Conservation (phyloP, 1,139 yeast genomes). For the Geotrichum aggregatum region DNA sequence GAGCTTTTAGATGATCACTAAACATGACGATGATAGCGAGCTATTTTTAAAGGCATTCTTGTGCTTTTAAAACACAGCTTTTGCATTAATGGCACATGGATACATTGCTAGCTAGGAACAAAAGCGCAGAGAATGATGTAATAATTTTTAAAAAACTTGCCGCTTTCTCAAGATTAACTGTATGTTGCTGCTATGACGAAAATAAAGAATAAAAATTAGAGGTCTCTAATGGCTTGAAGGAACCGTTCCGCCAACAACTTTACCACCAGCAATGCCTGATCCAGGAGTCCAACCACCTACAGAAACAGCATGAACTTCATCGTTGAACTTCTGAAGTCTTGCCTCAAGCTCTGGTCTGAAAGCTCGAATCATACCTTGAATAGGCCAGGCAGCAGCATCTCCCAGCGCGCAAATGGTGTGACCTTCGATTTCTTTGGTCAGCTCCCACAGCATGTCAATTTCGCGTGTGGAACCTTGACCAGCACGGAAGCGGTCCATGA, state of each 20-base stretch:
- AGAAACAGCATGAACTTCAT: constrained; percentile 45
- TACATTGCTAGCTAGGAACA: background rate
- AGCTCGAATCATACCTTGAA: constrained; percentile 78
- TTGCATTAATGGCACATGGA: no score
- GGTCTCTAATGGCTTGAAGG: constrained; percentile 28
- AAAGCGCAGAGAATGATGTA: background rate
- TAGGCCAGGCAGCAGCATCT: constrained; percentile 92
- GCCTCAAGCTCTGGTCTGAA: constrained; percentile 79
- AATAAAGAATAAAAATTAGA: background rate
- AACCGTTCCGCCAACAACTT: constrained; percentile 57
- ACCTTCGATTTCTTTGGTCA: constrained; percentile 81
- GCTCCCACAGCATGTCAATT: constrained; percentile 76
- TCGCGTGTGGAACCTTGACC: constrained; percentile 80
- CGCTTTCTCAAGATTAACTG: background rate
- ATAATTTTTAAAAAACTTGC: background rate
- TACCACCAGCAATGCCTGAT: constrained; percentile 61
- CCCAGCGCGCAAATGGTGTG: constrained; percentile 90
- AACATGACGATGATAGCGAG: no score
- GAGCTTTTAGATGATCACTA: no score
- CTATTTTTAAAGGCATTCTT: no score
- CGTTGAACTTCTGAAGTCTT: constrained; percentile 54
- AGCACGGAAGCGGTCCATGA: constrained; percentile 73
- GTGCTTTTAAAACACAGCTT: no score
- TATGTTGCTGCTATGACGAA: background rate
- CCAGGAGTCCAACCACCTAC: constrained; percentile 78